Percentiles rank a stretch among this genome's conserved stretches.
Evolutionary conservation across 2,329 filamentous ascomycete genomes (phyloP).

Genomic region (Botrytis porri): DNA sequence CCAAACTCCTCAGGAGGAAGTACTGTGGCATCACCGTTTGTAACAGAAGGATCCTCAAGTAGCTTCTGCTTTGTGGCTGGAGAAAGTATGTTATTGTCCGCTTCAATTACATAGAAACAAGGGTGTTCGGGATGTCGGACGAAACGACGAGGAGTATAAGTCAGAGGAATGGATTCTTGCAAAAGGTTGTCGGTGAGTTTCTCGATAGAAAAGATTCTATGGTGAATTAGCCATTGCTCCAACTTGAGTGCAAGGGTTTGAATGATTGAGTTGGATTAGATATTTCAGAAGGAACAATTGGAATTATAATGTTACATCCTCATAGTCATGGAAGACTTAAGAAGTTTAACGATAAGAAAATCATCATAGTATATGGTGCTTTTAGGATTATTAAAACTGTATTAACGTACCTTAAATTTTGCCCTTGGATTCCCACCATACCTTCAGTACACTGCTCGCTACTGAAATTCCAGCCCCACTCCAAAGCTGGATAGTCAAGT

Average conservation of each 20-base stretch:
- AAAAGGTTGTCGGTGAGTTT: slow-evolving; percentile 82
- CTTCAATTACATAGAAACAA: slow-evolving; percentile 90
- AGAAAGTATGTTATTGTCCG: slow-evolving; percentile 87
- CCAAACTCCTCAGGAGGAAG: slow-evolving; percentile 83
- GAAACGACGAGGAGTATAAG: slow-evolving; percentile 86
- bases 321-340: slow-evolving; percentile 40
- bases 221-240: slow-evolving; percentile 38
- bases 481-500: slow-evolving; percentile 79
- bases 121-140: slow-evolving; percentile 83
- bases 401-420: slow-evolving; percentile 72
- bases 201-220: slow-evolving; percentile 85
- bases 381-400: slow-evolving; percentile 22
- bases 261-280: slow-evolving; percentile 27
- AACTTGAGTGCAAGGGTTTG: neutral
- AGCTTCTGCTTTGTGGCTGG: slow-evolving; percentile 73
- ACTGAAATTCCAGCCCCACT: slow-evolving; percentile 95
- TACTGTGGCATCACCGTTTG: slow-evolving; percentile 68
- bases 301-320: slow-evolving; percentile 59
- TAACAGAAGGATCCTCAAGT: slow-evolving; percentile 65
- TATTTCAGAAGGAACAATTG: slow-evolving; percentile 98
- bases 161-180: slow-evolving; percentile 79
- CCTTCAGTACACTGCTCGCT: slow-evolving; percentile 92
- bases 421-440: slow-evolving; percentile 88
- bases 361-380: slow-evolving; percentile 40
- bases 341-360: slow-evolving; percentile 43